phyloP scores from a whole-genome alignment of 805 yeast species.

The Scheffersomyces spartinae region DNA sequence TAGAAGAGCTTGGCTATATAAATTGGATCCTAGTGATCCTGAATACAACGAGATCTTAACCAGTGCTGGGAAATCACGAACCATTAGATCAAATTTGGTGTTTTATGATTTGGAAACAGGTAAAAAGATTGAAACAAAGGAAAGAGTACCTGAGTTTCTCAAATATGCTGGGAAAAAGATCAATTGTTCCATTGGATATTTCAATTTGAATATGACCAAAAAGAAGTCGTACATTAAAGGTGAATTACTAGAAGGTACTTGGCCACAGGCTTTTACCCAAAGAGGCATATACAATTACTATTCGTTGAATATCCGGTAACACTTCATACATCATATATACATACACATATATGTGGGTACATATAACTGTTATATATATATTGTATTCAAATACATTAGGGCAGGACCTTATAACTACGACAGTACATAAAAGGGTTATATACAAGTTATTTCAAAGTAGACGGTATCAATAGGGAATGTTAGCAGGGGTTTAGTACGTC shows the following conservation, averaged over 20 bases:
- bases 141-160: slow-evolving; percentile 36
- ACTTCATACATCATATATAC: no score
- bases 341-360: no score
- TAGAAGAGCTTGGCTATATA: slow-evolving; percentile 73
- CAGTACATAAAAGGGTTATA: no score
- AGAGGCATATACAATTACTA: slow-evolving; percentile 50
- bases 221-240: slow-evolving; percentile 20
- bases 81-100: slow-evolving; percentile 26
- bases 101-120: slow-evolving; percentile 58
- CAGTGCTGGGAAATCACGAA: slow-evolving; percentile 4
- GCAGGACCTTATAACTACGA: no score
- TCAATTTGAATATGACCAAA: slow-evolving; percentile 23
- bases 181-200: slow-evolving; percentile 43
- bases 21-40: slow-evolving; percentile 20
- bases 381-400: no score
- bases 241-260: slow-evolving; percentile 22
- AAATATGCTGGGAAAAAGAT: slow-evolving; percentile 43
- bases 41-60: slow-evolving; percentile 18
- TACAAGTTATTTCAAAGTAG: no score
- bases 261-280: slow-evolving; percentile 43
- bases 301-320: slow-evolving; percentile 41
- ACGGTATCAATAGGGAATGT: no score
- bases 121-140: slow-evolving; percentile 37
- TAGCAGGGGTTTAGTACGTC: no score
- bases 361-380: no score